Evolutionary conservation across 2,329 filamentous ascomycete species (phyloP).

Genomic region (Cladophialophora chaetospira): DNA sequence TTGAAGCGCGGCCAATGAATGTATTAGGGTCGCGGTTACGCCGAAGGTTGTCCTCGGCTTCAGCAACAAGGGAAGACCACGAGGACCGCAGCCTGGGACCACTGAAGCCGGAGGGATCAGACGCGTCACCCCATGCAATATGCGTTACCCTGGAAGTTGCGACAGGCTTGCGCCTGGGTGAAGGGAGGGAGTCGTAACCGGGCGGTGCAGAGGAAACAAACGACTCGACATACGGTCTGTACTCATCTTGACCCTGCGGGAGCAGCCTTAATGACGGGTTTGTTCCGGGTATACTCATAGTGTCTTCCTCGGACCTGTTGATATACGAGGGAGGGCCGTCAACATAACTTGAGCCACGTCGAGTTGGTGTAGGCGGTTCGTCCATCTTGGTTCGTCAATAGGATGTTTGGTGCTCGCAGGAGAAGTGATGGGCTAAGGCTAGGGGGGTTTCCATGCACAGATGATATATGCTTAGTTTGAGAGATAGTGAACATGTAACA

Average conservation of each 20-base stretch:
- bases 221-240: conserved; percentile 44
- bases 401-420: conserved; percentile 26
- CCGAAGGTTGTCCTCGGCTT: conserved; percentile 25
- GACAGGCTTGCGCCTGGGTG: conserved; percentile 31
- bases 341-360: conserved; percentile 40
- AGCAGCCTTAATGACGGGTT: conserved; percentile 49
- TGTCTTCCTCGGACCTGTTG: conserved; percentile 35
- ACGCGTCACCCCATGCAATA: conserved; percentile 26
- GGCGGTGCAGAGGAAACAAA: conserved; percentile 21
- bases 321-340: conserved; percentile 49
- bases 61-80: conserved; percentile 29
- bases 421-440: conserved; percentile 15
- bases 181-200: conserved; percentile 8
- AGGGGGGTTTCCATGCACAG: conserved; percentile 22
- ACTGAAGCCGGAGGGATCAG: conserved; percentile 15
- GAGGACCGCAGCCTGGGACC: conserved; percentile 26
- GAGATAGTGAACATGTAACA: too few species aligned
- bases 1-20: conserved; percentile 27
- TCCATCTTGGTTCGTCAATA: conserved; percentile 22
- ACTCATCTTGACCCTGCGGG: conserved; percentile 43
- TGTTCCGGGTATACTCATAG: conserved; percentile 38
- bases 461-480: too few species aligned
- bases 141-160: conserved; percentile 20
- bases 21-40: conserved; percentile 20
- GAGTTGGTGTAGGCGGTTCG: conserved; percentile 31